Base-by-base conservation (phyloP, 768 basidiomycete species). In the Suillus clintonianus region DNA sequence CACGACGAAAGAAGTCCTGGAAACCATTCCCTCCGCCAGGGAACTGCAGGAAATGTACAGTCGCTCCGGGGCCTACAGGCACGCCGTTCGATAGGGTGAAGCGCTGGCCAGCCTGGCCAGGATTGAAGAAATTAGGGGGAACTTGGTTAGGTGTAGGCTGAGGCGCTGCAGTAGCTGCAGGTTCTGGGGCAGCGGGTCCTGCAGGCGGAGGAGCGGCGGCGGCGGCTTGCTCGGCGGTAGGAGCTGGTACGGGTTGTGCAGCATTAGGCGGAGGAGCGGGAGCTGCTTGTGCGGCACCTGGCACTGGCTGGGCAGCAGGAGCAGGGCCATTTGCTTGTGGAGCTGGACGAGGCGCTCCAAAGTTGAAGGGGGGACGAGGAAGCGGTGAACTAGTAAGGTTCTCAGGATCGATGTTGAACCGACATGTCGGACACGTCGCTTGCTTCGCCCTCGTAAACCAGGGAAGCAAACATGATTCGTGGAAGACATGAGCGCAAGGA, bases 401-500 rank as follows among this genome's bases (percentile, higher is more conserved):
- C 61, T 91, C 87, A 0, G 92, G 92, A 70, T 94, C 92, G 60
- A 94, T 85, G 66, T 94, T 88, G 69, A 94, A 94, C 65, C 92
- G 79, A 75, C 92, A 94, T 0, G 90, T 90, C 0, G 92, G 92
- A 67, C 92, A 94, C 2, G 92, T 93, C 22, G 92, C 92, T 67
- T 90, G 89, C 48, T 81, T 82, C 13, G 91, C 89, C 62, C 89
- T 81, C 4, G 91, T 86, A 74, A 94, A 94, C 92, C 92, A 94
- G 1, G 92, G 92, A 11, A 90, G 72, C 41, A 94, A 83, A 74
- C 92, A 94, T 0, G 86, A 80, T 1, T 89, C 84, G 67, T 94
- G 92, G 78, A 93, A 94, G 59, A 91, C 86, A 72, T 94, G 92
- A 9, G 90, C 85, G 70, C 92, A 94, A 5, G 92, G 92, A 10